phyloP scores from a whole-genome alignment of 176 grass and related monocot species.

The Zoysia pacifica region DNA sequence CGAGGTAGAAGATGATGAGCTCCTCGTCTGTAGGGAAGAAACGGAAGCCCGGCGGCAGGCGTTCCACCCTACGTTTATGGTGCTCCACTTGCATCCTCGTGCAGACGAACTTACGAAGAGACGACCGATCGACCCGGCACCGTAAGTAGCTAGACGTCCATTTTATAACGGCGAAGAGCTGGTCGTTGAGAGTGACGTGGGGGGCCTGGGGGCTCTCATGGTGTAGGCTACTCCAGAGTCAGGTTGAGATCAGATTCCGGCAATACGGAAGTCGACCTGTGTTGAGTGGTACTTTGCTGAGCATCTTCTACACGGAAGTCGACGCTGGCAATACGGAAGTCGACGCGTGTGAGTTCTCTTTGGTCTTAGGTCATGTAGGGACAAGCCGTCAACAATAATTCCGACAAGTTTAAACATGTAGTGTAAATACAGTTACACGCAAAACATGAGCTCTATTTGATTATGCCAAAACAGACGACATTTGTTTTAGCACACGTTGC shows the following conservation, averaged over 20 bases:
- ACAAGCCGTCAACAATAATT: background rate
- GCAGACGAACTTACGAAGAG: background rate
- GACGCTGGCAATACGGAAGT: background rate
- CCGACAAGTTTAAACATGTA: background rate
- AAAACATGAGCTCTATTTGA: background rate
- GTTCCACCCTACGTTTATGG: conserved; percentile 6
- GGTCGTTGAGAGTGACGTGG: conserved; percentile 10
- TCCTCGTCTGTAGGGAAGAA: conserved; percentile 74
- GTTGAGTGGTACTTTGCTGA: too few species aligned
- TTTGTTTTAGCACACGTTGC: too few species aligned
- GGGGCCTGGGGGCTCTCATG: background rate
- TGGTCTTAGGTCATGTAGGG: background rate
- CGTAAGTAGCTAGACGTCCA: background rate
- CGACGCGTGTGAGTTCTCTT: background rate
- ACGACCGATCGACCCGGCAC: too few species aligned
- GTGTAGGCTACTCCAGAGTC: background rate
- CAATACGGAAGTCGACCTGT: background rate
- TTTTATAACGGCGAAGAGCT: conserved; percentile 19
- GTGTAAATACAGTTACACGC: background rate
- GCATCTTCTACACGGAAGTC: background rate
- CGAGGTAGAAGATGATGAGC: conserved; percentile 59
- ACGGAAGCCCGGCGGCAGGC: conserved; percentile 57
- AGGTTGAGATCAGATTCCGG: background rate
- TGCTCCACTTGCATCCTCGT: background rate
- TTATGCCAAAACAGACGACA: background rate